Evolutionary conservation across 352 stramenopile genomes (phyloP).

Genomic region (Blastocystis hominis): DNA sequence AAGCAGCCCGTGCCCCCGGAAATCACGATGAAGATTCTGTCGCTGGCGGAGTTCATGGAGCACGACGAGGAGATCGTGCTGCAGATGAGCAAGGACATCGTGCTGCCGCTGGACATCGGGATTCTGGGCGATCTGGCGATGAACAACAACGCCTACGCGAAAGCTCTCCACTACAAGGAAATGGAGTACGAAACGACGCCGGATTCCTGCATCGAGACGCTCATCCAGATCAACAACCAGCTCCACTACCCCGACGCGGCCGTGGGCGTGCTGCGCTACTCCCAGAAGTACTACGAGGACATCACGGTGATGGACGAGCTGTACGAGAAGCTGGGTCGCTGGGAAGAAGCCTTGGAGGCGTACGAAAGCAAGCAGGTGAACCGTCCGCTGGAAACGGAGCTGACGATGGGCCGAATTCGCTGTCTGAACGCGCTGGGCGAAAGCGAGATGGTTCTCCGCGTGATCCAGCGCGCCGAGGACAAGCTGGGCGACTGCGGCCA

Average conservation of each 20-base stretch:
- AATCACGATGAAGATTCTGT: constrained; percentile 88
- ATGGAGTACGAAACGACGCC: constrained; percentile 81
- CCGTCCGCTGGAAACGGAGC: constrained; percentile 72
- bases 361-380: constrained; percentile 77
- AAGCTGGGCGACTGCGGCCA: constrained; percentile 62
- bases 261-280: constrained; percentile 88
- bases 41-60: constrained; percentile 97
- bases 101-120: constrained; percentile 71
- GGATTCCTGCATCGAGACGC: constrained; percentile 84
- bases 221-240: constrained; percentile 98
- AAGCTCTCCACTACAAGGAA: constrained; percentile 89
- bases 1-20: constrained; percentile 76
- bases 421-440: constrained; percentile 88
- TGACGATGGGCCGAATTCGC: constrained; percentile 88
- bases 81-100: constrained; percentile 70
- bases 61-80: constrained; percentile 82
- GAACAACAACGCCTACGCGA: constrained; percentile 92
- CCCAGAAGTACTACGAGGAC: constrained; percentile 69
- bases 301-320: constrained; percentile 84
- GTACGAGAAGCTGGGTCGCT: constrained; percentile 93
- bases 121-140: constrained; percentile 85
- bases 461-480: constrained; percentile 52
- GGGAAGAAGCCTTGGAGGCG: constrained; percentile 81
- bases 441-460: constrained; percentile 71
- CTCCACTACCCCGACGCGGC: constrained; percentile 85